Base-by-base conservation (phyloP, 2,329 filamentous ascomycete species). In the Fusarium newnesense region DNA sequence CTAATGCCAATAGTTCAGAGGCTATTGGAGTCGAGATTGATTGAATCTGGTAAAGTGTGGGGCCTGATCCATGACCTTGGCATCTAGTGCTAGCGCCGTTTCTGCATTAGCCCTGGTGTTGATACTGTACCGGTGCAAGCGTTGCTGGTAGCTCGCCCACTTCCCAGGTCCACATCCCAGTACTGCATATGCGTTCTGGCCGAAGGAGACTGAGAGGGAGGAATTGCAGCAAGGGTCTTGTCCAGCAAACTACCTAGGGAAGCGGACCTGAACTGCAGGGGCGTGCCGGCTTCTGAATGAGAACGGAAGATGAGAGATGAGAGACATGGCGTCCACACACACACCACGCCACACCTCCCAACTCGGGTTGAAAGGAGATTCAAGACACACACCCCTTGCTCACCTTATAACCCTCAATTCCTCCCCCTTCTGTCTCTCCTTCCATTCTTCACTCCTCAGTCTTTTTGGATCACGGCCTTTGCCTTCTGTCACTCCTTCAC, bases 351-450 rank as follows among this genome's bases (percentile, higher is more conserved):
- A 66, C 62, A 58, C 71, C 67, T 49, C 60, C 46, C 59, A 69
- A 43, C 50, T 47, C 24, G 43, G 34, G 24, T 63, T 64, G 64
- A 57, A 63, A 64, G 61, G 52, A 54, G 52, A 46, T 56, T 59
- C 53, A 56, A 57, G 53, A 64, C 74, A 77, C 73, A 76, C 76
- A 68, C 69, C 75, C 76, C 75, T 73, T 75, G 74, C 71, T 70
- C 63, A 62, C 65, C 73, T 75, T 78, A 78, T 78, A 78, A 78
- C 54, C 65, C 70, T 70, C 73, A 63, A 70, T 67, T 75, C 76
- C 75, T 77, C 75, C 76, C 73, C 64, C 62, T 68, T 67, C 40
- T 37, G 36, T 34, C 28, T 60, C 49, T 64, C 30, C 49, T 69
- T 66, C 53, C 50, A 28, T 60, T 46, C 66, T 60, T 63, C 46